A percentile compares a stretch with the other conserved stretches of the same genome.
Conservation (phyloP, 495 filamentous ascomycete genomes). For the Staphylotrichum longicolle region DNA sequence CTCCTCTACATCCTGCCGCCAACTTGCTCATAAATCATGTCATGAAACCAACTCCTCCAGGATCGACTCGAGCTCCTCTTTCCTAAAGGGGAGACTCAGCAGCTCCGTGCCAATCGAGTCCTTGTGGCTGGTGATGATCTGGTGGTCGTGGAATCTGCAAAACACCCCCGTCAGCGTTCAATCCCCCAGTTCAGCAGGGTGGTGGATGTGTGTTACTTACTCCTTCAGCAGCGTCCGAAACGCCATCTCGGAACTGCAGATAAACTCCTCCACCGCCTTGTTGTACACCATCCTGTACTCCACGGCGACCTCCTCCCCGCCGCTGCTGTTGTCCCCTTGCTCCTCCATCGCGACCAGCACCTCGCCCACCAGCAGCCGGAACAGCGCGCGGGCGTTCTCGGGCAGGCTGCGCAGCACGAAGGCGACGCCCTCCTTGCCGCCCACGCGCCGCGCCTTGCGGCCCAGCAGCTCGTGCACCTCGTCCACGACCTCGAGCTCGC, state of each 20-base stretch:
- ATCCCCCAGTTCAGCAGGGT: not conserved
- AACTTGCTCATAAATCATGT: not conserved
- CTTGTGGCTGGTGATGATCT: constrained; percentile 87
- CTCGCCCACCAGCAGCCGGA: constrained; percentile 78
- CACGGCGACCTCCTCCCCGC: constrained; percentile 59
- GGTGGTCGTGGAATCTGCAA: constrained; percentile 84
- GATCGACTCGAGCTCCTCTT: constrained; percentile 85
- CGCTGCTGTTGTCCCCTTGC: constrained; percentile 34
- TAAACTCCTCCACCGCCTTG: constrained; percentile 93
- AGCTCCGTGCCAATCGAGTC: constrained; percentile 82
- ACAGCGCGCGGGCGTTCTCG: constrained; percentile 86
- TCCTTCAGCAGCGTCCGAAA: constrained; percentile 93
- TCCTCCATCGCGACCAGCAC: constrained; percentile 69
- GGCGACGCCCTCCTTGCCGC: constrained; percentile 86
- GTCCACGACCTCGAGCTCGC: constrained; percentile 78
- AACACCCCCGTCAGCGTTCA: constrained; percentile 25
- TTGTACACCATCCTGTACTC: constrained; percentile 91
- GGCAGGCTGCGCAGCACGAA: constrained; percentile 88
- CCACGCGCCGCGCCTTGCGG: constrained; percentile 73
- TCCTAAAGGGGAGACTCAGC: constrained; percentile 78
- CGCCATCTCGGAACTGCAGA: constrained; percentile 92
- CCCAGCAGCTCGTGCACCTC: constrained; percentile 84
- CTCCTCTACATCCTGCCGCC: no score
- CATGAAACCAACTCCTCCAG: constrained; percentile 75
- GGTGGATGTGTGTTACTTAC: constrained; percentile 43